Evolutionary conservation across 192 early-diverging fungal species (phyloP).

Genomic region (Rhizophlyctis rosea): DNA sequence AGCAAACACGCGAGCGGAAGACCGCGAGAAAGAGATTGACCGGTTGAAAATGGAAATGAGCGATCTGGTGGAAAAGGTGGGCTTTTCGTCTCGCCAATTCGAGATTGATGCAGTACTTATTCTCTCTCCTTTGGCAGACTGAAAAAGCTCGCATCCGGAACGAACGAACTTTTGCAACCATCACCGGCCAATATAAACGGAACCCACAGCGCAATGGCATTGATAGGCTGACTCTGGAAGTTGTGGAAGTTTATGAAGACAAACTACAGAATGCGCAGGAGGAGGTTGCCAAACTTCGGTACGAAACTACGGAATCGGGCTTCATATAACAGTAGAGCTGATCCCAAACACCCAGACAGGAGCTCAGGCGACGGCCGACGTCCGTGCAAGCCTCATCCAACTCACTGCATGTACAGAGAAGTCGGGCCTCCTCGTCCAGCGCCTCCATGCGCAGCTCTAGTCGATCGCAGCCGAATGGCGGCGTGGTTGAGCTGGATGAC

Average conservation of each 20-base stretch:
- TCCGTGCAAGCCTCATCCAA: neutral
- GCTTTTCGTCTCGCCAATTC: neutral
- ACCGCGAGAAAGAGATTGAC: conserved; percentile 8
- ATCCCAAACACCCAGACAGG: too few relatives aligned
- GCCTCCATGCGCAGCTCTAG: too few relatives aligned
- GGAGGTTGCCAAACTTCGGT: conserved; percentile 25
- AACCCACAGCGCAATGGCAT: conserved; percentile 35
- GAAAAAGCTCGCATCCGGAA: conserved; percentile 25
- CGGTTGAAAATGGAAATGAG: conserved; percentile 12
- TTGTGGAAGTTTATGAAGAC: conserved; percentile 40
- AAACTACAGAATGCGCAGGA: conserved; percentile 19
- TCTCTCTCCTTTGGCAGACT: conserved; percentile 6
- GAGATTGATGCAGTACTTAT: neutral
- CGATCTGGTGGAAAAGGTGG: conserved; percentile 14
- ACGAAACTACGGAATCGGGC: neutral
- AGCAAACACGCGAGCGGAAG: conserved; percentile 1
- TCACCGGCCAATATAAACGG: conserved; percentile 24
- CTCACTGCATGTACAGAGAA: conserved; percentile 1
- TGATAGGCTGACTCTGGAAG: conserved; percentile 41
- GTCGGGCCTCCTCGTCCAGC: conserved; percentile 1
- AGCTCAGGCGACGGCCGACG: neutral
- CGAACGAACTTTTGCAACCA: conserved; percentile 30
- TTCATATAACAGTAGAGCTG: conserved; percentile 1
- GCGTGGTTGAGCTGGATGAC: neutral
- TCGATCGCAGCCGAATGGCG: neutral